Conservation (phyloP, 1,284 basidiomycete genomes). For the Xanthoconium separans region DNA sequence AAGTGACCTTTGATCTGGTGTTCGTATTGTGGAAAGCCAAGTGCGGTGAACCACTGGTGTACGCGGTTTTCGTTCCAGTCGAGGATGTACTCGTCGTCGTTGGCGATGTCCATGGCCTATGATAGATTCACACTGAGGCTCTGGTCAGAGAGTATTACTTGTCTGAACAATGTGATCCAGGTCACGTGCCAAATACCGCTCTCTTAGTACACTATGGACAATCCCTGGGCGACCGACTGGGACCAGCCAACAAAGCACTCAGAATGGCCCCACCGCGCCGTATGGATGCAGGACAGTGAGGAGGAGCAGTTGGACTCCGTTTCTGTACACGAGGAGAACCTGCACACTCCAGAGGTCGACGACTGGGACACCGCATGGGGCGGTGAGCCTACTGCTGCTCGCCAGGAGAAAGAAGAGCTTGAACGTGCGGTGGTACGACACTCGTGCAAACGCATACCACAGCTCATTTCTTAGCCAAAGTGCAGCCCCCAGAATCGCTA, state of each 20-base stretch:
- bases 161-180: slow-evolving; percentile 1
- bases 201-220: neutral
- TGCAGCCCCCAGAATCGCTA: slow-evolving; percentile 66
- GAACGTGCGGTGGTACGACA: slow-evolving; percentile 58
- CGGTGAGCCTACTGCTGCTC: slow-evolving; percentile 35
- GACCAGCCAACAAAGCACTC: neutral
- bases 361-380: slow-evolving; percentile 54
- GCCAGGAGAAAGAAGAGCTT: slow-evolving; percentile 53
- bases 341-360: slow-evolving; percentile 33
- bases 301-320: slow-evolving; percentile 16
- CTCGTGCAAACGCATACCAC: slow-evolving; percentile 12
- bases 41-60: slow-evolving; percentile 66
- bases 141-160: neutral
- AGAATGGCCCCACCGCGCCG: neutral
- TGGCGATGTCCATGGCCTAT: slow-evolving; percentile 37
- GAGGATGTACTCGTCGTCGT: slow-evolving; percentile 49
- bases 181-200: neutral
- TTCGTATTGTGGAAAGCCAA: slow-evolving; percentile 84
- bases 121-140: neutral
- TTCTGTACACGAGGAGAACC: slow-evolving; percentile 16
- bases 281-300: neutral
- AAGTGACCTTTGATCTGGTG: slow-evolving; percentile 59
- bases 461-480: slow-evolving; percentile 24
- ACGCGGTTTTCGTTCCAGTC: slow-evolving; percentile 87
- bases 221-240: slow-evolving; percentile 1